Percentiles rank a stretch among this genome's conserved stretches.
These are phyloP conservation scores for Plasmopara viticola DNA, from an alignment of 352 stramenopile genomes.

Conservation along the genomic window DNA sequence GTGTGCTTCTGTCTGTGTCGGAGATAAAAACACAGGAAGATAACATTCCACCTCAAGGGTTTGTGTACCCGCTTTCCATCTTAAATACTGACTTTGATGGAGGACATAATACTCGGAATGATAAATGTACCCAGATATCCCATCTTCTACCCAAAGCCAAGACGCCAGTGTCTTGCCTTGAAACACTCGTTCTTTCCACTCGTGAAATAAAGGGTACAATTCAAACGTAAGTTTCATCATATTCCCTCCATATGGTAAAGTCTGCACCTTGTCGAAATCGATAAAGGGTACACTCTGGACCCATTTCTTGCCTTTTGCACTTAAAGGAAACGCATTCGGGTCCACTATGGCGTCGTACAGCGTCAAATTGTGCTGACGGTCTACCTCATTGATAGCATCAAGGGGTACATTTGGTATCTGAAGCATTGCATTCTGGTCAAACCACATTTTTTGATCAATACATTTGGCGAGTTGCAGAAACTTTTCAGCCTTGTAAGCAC, in stretches of 20 bases:
- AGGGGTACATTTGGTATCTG: constrained; percentile 88
- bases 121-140: constrained; percentile 88
- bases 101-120: constrained; percentile 90
- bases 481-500: constrained; percentile 81
- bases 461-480: constrained; percentile 95
- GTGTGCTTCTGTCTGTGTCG: constrained; percentile 69
- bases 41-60: constrained; percentile 91
- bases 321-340: constrained; percentile 34
- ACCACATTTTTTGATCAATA: constrained; percentile 97
- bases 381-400: constrained; percentile 84
- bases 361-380: constrained; percentile 58
- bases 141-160: constrained; percentile 98
- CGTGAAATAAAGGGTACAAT: constrained; percentile 52
- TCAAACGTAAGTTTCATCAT: constrained; percentile 92
- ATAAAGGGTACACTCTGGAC: constrained; percentile 59
- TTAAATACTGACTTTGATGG: constrained; percentile 65
- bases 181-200: constrained; percentile 62
- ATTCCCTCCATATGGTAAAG: constrained; percentile 94
- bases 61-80: constrained; percentile 57
- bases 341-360: constrained; percentile 52
- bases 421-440: constrained; percentile 91
- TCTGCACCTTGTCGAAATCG: constrained; percentile 52
- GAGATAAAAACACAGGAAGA: constrained; percentile 93
- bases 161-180: constrained; percentile 71
- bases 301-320: constrained; percentile 63